Conservation (phyloP, 2,329 filamentous ascomycete species). For the Fusarium lyarnte region DNA sequence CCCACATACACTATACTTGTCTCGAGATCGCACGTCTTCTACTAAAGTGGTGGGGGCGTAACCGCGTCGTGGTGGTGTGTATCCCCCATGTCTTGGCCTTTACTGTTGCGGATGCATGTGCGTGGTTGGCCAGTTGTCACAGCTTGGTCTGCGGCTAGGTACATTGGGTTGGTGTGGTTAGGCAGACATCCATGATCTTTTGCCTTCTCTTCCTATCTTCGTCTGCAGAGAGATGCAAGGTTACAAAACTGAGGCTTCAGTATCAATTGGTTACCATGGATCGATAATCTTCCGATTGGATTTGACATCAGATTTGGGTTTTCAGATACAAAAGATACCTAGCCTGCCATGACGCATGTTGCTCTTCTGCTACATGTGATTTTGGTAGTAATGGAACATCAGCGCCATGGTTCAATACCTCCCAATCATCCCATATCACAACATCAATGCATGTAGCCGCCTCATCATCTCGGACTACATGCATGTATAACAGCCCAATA, state of each 20-base stretch:
- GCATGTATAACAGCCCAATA: constrained; percentile 29
- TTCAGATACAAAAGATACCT: constrained; percentile 1
- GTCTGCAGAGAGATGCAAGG: neutral
- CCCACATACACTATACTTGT: neutral
- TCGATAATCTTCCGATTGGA: constrained; percentile 36
- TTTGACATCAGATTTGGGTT: neutral
- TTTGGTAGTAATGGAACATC: constrained; percentile 13
- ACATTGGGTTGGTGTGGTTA: constrained; percentile 29
- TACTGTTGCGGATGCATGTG: constrained; percentile 19
- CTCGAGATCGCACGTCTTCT: constrained; percentile 24
- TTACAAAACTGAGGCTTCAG: constrained; percentile 14
- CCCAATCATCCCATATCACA: constrained; percentile 30
- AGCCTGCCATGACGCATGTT: constrained; percentile 12
- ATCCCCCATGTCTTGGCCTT: constrained; percentile 3
- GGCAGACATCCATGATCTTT: constrained; percentile 15
- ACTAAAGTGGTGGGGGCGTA: constrained; percentile 25
- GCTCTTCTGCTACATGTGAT: constrained; percentile 5
- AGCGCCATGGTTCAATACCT: constrained; percentile 25
- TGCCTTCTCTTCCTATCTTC: neutral
- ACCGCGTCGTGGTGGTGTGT: constrained; percentile 10
- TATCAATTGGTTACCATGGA: constrained; percentile 26
- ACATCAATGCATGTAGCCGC: constrained; percentile 30
- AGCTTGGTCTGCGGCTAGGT: constrained; percentile 10
- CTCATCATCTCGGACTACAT: constrained; percentile 23
- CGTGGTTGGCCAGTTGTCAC: constrained; percentile 33